Evolutionary conservation across 345 rosid genomes (phyloP), one percentile per base, ranked within the genome.

Genomic region (Raphanus sativus): DNA sequence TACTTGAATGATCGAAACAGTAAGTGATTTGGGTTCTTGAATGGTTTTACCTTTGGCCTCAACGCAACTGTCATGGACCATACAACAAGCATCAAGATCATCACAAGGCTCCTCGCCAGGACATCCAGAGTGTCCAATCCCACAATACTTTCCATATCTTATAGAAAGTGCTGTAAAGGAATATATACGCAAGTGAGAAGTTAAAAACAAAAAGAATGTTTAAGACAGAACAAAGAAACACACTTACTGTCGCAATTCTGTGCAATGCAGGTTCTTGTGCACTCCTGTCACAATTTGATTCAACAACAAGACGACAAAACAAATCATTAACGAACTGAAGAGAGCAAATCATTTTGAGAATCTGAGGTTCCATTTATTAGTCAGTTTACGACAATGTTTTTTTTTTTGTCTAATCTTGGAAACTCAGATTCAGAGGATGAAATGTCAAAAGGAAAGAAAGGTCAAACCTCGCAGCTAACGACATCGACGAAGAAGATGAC

Each of bases 101-200:
- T 94, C 98, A 70, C 98, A 94, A 1, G 97, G 97, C 83, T 86
- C 84, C 84, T 94, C 98, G 32, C 98, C 98, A n/a, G 92, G 86
- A 75, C 98, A 94, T 3, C 98, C 97, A 7, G 67, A 84, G 86
- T 92, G 90, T 30, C 97, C 98, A 33, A 94, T 87, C 21, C 98
- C 98, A 71, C 98, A 94, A 76, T 90, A 94, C 80, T 94, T 92
- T 26, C 98, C 96, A 73, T 94, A 94, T 48, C 92, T 82, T 26
- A 94, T 89, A 55, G 77, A 78, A 52, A 78, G 74, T 60, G 77
- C 81, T 78, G 59, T 45, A 70, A 63, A 77, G 56, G 65, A 69
- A 65, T 36, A 33, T 8, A 67, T 1, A 50, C 4, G 5, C 2
- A 70, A 34, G 11, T 64, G 9, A 65, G 72, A 42, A 65, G 36